phyloP scores from a whole-genome alignment of 768 basidiomycete species.

The Pleurotus pulmonarius region DNA sequence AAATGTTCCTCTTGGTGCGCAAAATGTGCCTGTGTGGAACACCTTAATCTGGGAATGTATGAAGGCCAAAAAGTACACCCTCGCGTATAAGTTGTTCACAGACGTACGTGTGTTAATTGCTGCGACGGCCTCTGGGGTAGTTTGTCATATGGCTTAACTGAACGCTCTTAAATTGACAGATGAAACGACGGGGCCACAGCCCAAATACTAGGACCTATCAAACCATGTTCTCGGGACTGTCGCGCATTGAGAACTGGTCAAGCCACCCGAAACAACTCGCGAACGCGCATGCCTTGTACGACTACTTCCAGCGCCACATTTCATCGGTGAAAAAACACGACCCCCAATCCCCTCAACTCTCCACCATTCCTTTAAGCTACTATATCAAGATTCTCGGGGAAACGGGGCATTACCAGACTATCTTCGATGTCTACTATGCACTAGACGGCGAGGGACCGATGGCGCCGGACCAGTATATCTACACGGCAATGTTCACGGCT shows the following conservation, averaged over 20 bases:
- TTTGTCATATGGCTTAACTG: no score
- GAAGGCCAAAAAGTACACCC: conserved; percentile 49
- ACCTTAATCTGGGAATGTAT: conserved; percentile 67
- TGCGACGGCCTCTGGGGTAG: neutral
- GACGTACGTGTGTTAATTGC: conserved; percentile 47
- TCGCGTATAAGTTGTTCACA: conserved; percentile 61
- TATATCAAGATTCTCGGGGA: conserved; percentile 70
- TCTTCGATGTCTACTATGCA: conserved; percentile 74
- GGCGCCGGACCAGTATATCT: conserved; percentile 58
- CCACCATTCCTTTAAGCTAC: conserved; percentile 44
- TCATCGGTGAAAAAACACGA: conserved; percentile 45
- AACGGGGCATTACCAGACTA: conserved; percentile 54
- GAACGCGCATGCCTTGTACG: conserved; percentile 59
- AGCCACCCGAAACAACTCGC: conserved; percentile 55
- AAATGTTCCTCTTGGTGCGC: conserved; percentile 65
- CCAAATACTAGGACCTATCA: conserved; percentile 66
- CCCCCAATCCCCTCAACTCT: conserved; percentile 42
- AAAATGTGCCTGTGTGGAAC: conserved; percentile 78
- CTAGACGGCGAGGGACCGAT: conserved; percentile 61
- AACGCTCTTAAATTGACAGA: conserved; percentile 36
- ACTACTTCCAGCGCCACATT: conserved; percentile 49
- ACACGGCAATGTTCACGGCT: conserved; percentile 63
- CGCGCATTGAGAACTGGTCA: conserved; percentile 59
- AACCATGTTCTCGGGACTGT: conserved; percentile 65
- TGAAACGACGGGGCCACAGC: conserved; percentile 79